Evolutionary conservation across 192 early-diverging fungal genomes (phyloP).

Genomic region (Thoreauomyces humboldtii): DNA sequence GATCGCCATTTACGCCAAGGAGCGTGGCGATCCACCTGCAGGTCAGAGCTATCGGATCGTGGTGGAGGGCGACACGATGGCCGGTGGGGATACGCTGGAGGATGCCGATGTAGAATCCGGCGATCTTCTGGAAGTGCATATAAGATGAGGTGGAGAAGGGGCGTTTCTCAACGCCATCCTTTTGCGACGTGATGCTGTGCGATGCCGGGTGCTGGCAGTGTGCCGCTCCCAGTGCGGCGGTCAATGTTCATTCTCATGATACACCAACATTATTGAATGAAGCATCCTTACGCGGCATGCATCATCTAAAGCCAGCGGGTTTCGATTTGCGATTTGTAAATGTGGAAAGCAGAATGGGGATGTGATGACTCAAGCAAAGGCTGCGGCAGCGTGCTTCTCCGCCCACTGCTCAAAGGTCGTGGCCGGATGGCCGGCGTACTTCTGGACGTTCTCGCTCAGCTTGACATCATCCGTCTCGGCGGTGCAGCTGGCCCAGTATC

Average conservation of each 20-base stretch:
- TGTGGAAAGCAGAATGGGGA: no score
- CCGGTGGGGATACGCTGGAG: neutral
- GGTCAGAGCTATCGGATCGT: neutral
- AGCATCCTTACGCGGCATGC: no score
- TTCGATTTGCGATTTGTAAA: no score
- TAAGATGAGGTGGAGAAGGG: no score
- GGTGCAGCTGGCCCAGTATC: neutral
- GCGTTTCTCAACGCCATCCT: no score
- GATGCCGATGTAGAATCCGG: constrained; percentile 14
- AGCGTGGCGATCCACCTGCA: neutral
- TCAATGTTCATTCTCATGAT: no score
- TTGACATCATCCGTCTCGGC: neutral
- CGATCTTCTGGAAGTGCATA: constrained; percentile 19
- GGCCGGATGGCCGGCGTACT: constrained; percentile 7
- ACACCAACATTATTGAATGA: no score
- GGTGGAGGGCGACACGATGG: constrained; percentile 15
- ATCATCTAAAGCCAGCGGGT: no score
- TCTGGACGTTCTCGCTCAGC: constrained; percentile 1
- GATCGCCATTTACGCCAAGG: neutral
- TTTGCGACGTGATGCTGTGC: no score
- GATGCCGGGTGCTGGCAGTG: no score
- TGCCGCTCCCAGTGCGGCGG: no score
- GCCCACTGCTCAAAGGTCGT: constrained; percentile 11
- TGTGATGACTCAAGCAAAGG: no score
- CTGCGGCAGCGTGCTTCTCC: neutral